Evolutionary conservation across 768 basidiomycete species (phyloP).

Genomic region (Lyophyllum atratum): DNA sequence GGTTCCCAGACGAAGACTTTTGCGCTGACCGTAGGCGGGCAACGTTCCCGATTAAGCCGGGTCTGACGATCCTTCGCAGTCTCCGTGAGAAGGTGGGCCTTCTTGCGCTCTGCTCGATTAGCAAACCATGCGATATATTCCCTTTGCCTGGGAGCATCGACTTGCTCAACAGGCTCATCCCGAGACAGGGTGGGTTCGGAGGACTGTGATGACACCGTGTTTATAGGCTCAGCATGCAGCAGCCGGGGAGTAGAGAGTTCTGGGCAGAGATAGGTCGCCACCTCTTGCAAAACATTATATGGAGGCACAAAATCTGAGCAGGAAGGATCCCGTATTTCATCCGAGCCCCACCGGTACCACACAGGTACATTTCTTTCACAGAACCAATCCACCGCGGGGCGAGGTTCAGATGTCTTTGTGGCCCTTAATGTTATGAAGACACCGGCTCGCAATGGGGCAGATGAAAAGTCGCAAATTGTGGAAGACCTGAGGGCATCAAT

Average conservation of each 20-base stretch:
- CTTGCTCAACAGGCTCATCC: too few species aligned
- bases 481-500: background rate
- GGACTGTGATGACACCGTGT: too few species aligned
- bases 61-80: background rate
- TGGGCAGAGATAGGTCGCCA: too few species aligned
- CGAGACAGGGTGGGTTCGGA: too few species aligned
- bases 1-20: background rate
- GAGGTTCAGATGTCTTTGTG: background rate
- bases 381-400: background rate
- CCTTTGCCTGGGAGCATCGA: too few species aligned
- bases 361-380: conserved; percentile 3
- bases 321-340: background rate
- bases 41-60: background rate
- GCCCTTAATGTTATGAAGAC: background rate
- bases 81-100: background rate
- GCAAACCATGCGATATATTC: background rate
- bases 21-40: background rate
- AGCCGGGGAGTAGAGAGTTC: too few species aligned
- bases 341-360: conserved; percentile 10
- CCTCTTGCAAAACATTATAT: too few species aligned
- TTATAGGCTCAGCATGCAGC: too few species aligned
- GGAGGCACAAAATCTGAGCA: too few species aligned
- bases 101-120: background rate
- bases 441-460: background rate
- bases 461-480: background rate